phyloP scores from a whole-genome alignment of 116 monocot genomes.

The Iris pallida region DNA sequence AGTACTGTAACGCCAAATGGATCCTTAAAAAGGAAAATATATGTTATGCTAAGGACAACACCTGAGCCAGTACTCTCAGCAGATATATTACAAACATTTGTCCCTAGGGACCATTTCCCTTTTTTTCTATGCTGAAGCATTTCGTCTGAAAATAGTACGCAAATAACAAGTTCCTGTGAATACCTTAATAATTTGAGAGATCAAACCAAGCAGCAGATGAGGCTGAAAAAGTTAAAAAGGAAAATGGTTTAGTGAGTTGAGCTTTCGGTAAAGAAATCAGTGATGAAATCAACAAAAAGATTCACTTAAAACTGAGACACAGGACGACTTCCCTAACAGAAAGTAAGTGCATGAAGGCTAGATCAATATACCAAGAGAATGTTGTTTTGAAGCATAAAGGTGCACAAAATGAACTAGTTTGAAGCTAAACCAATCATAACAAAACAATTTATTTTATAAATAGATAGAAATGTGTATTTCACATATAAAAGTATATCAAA shows the following conservation, averaged over 20 bases:
- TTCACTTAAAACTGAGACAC: background rate
- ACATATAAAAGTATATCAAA: too few species aligned
- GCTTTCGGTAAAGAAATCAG: background rate
- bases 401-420: too few species aligned
- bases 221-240: conserved; percentile 49
- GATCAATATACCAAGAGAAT: background rate
- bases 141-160: background rate
- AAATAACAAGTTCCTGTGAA: background rate
- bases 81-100: background rate
- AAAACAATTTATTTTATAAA: too few species aligned
- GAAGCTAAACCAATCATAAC: too few species aligned
- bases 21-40: background rate
- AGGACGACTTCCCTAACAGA: background rate
- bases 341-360: background rate
- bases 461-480: too few species aligned
- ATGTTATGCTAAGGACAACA: background rate
- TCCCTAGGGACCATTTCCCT: background rate
- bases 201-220: conserved; percentile 96
- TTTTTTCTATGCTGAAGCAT: background rate
- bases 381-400: too few species aligned
- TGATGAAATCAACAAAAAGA: background rate
- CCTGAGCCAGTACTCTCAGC: background rate
- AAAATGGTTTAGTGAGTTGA: background rate
- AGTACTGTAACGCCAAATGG: background rate
- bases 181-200: conserved; percentile 99